These are phyloP conservation scores for Fusarium brevicatenulatum DNA, from an alignment of 2,329 filamentous ascomycete genomes.

Conservation along the genomic window DNA sequence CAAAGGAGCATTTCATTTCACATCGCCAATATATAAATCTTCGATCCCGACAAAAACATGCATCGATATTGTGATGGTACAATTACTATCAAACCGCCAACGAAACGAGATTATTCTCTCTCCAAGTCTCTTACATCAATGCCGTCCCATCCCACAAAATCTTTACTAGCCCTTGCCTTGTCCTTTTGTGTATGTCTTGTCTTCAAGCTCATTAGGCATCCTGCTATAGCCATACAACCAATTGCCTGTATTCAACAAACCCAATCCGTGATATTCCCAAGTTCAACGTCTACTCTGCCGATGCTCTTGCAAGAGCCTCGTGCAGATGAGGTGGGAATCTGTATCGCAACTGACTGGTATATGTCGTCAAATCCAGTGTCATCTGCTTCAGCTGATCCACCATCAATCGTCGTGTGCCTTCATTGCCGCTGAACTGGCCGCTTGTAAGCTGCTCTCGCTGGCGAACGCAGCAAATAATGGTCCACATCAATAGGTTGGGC, in stretches of 20 bases:
- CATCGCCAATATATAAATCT: too few relatives aligned
- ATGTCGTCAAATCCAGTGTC: slow-evolving; percentile 91
- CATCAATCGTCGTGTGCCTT: slow-evolving; percentile 70
- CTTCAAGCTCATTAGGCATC: slow-evolving; percentile 1
- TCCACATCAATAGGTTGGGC: slow-evolving; percentile 93
- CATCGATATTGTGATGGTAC: slow-evolving; percentile 18
- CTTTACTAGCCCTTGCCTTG: slow-evolving; percentile 6
- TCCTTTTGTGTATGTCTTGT: slow-evolving; percentile 5
- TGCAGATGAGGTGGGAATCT: slow-evolving; percentile 87
- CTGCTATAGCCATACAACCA: slow-evolving; percentile 11
- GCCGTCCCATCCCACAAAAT: slow-evolving; percentile 1
- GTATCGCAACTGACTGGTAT: slow-evolving; percentile 92
- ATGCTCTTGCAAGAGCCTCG: slow-evolving; percentile 86
- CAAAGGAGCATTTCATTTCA: neutral
- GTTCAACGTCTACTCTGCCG: slow-evolving; percentile 63
- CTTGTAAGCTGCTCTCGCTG: slow-evolving; percentile 77
- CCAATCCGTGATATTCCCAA: neutral
- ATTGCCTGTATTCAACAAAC: slow-evolving; percentile 23
- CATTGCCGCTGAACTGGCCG: slow-evolving; percentile 79
- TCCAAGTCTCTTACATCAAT: slow-evolving; percentile 3
- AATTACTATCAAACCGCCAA: slow-evolving; percentile 25
- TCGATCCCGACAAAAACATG: neutral
- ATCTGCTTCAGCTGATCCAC: slow-evolving; percentile 79
- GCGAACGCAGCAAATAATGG: slow-evolving; percentile 83
- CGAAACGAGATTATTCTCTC: slow-evolving; percentile 4